phyloP scores from a whole-genome alignment of 257 asterid genomes.

The Nicotiana undulata region DNA sequence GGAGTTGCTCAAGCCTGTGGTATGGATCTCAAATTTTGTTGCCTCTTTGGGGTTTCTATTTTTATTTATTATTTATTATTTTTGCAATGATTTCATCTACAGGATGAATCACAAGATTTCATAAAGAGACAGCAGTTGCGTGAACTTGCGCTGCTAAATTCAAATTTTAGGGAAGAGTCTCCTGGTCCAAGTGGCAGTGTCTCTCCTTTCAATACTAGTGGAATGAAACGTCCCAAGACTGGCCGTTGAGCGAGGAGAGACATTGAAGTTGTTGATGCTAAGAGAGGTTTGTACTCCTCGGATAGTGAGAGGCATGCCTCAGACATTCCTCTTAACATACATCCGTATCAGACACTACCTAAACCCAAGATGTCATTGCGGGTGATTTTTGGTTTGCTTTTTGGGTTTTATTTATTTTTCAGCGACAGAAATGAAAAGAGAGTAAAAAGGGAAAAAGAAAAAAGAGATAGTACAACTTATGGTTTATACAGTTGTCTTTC shows the following conservation, averaged over 20 bases:
- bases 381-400: conserved; percentile 27
- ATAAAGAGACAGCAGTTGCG: conserved; percentile 96
- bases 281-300: conserved; percentile 14
- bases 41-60: not conserved
- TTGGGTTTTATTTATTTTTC: conserved; percentile 18
- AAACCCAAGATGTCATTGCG: conserved; percentile 15
- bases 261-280: not conserved
- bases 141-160: conserved; percentile 89
- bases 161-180: conserved; percentile 89
- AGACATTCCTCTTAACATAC: conserved; percentile 6
- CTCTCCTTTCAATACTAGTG: conserved; percentile 85
- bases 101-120: conserved; percentile 95
- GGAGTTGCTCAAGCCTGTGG: conserved; percentile 95
- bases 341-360: conserved; percentile 14
- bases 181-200: conserved; percentile 97
- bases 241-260: conserved; percentile 45
- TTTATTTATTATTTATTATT: not conserved
- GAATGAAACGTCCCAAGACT: conserved; percentile 96
- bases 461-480: not conserved
- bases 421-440: conserved; percentile 22
- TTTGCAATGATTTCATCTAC: not conserved
- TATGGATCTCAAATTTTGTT: conserved; percentile 20
- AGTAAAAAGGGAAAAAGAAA: not conserved
- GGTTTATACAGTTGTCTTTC: conserved; percentile 20
- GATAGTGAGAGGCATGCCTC: conserved; percentile 9